Conservation (phyloP, 2,329 filamentous ascomycete species). For the Ascochyta pisi region DNA sequence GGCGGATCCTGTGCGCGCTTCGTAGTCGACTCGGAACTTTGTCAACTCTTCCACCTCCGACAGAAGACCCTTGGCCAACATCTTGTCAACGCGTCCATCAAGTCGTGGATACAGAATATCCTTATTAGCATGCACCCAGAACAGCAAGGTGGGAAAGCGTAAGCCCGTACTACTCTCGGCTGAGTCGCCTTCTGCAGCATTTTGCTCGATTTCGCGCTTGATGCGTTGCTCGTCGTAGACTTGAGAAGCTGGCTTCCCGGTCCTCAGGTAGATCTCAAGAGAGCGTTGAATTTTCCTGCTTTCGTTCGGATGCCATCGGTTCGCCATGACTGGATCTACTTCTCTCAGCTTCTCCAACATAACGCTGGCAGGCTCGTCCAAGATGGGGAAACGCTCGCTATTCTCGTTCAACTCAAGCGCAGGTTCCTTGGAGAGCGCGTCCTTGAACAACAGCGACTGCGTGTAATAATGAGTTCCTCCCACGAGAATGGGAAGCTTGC, state of each 20-base stretch:
- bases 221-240: slow-evolving; percentile 78
- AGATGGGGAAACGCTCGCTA: slow-evolving; percentile 65
- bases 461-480: slow-evolving; percentile 97
- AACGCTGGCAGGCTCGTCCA: slow-evolving; percentile 73
- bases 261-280: slow-evolving; percentile 86
- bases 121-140: slow-evolving; percentile 85
- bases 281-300: slow-evolving; percentile 87
- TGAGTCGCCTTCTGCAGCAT: not conserved
- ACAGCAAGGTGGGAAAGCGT: slow-evolving; percentile 69
- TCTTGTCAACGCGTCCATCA: slow-evolving; percentile 79
- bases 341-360: slow-evolving; percentile 76
- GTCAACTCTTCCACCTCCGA: slow-evolving; percentile 65
- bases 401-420: slow-evolving; percentile 37
- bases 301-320: slow-evolving; percentile 93
- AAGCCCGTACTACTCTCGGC: slow-evolving; percentile 34
- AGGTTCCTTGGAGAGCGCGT: slow-evolving; percentile 65
- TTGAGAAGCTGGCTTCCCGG: slow-evolving; percentile 81
- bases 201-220: slow-evolving; percentile 41
- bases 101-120: slow-evolving; percentile 73
- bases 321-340: slow-evolving; percentile 88
- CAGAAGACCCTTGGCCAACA: slow-evolving; percentile 74
- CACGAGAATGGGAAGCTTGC: slow-evolving; percentile 86
- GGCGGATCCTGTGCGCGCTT: slow-evolving; percentile 54
- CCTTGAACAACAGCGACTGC: slow-evolving; percentile 83
- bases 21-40: slow-evolving; percentile 54